phyloP scores from a whole-genome alignment of 2,329 filamentous ascomycete genomes.

The Pseudogymnoascus sp. region DNA sequence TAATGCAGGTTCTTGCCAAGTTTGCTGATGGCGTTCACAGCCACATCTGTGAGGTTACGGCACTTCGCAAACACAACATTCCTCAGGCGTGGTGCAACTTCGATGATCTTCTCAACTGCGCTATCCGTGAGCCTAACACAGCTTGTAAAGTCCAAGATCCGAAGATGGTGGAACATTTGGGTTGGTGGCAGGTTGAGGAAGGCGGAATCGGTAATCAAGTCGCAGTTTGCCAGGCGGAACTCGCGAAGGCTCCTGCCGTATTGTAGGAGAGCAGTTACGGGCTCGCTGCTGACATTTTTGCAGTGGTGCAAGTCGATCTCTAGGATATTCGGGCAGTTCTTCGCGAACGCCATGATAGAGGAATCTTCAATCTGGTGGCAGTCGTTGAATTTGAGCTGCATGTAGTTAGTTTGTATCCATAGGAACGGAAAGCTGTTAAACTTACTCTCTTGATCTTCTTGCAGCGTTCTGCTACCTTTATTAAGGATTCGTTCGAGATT shows the following conservation, averaged over 20 bases:
- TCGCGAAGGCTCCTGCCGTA: conserved; percentile 81
- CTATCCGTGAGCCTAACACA: conserved; percentile 78
- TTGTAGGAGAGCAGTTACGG: conserved; percentile 71
- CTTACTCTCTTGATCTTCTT: conserved; percentile 77
- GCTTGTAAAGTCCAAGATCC: conserved; percentile 89
- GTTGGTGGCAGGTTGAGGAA: conserved; percentile 69
- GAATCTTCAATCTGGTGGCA: conserved; percentile 77
- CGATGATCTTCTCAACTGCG: conserved; percentile 81
- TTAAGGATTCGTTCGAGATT: conserved; percentile 80
- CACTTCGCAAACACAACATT: conserved; percentile 95
- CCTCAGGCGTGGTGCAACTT: conserved; percentile 75
- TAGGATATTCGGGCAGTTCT: conserved; percentile 83
- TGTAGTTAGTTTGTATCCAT: conserved; percentile 14
- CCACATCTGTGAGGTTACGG: conserved; percentile 79
- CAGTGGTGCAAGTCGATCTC: conserved; percentile 94
- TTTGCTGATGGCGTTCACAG: conserved; percentile 78
- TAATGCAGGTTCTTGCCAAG: conserved; percentile 96
- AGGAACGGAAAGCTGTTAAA: conserved; percentile 13
- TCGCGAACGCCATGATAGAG: conserved; percentile 76
- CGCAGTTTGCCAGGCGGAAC: conserved; percentile 77
- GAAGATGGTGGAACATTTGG: conserved; percentile 72
- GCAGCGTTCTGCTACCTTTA: conserved; percentile 72
- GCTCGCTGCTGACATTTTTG: conserved; percentile 68
- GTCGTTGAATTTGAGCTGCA: conserved; percentile 84
- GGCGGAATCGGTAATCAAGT: conserved; percentile 75